Evolutionary conservation across 768 basidiomycete species (phyloP).

Genomic region (Leccinum longicurvipes): DNA sequence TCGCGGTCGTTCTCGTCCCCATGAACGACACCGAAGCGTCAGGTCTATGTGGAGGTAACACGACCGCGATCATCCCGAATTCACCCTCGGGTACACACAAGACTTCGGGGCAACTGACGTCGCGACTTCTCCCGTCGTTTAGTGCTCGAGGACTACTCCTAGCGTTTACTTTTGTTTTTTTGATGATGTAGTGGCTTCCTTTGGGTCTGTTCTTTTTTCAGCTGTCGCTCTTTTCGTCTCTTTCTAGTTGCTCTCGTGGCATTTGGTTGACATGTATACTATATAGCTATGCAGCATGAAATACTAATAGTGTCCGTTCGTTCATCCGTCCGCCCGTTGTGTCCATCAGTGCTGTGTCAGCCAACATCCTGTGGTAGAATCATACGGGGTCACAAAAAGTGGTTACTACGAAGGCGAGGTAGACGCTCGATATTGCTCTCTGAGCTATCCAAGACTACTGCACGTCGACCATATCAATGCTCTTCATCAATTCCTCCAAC

Average conservation of each 20-base stretch:
- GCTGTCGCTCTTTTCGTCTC: background rate
- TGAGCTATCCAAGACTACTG: too few relatives aligned
- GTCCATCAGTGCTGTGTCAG: too few relatives aligned
- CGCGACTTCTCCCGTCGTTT: background rate
- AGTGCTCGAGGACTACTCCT: background rate
- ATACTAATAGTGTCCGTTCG: background rate
- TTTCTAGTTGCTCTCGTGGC: background rate
- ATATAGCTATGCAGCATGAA: background rate
- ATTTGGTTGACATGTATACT: background rate
- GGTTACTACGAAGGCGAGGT: too few relatives aligned
- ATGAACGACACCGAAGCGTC: slow-evolving; percentile 33
- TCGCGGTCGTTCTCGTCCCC: slow-evolving; percentile 39
- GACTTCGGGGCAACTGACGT: background rate
- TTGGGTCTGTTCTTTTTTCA: background rate
- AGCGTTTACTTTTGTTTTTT: background rate
- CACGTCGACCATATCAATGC: too few relatives aligned
- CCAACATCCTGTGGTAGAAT: too few relatives aligned
- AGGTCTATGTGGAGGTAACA: slow-evolving; percentile 34
- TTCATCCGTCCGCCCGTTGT: too few relatives aligned
- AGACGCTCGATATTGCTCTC: too few relatives aligned
- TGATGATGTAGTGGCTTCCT: background rate
- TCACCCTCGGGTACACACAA: background rate
- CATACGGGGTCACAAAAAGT: too few relatives aligned
- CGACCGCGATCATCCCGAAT: background rate
- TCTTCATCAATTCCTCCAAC: too few relatives aligned